A percentile compares a stretch with the other conserved stretches of the same genome.
These are phyloP conservation scores for Kwoniella shivajii DNA, from an alignment of 1,284 basidiomycete species.

Conservation along the genomic window DNA sequence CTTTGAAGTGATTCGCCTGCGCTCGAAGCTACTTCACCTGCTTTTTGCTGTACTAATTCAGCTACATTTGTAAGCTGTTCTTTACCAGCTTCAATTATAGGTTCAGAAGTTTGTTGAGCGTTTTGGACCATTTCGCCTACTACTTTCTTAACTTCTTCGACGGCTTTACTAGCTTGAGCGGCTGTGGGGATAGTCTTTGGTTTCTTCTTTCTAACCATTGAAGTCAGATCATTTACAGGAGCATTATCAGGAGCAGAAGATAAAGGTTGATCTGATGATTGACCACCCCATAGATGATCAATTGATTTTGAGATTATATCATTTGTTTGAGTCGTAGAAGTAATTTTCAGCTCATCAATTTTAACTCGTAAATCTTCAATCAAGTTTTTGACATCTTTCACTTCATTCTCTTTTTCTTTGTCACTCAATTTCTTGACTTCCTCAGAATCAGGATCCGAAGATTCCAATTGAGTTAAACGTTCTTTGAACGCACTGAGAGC, in stretches of 20 bases:
- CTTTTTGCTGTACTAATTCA: constrained; percentile 2
- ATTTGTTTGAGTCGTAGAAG: constrained; percentile 61
- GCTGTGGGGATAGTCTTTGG: constrained; percentile 41
- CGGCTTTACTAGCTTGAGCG: constrained; percentile 26
- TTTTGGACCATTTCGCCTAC: constrained; percentile 9
- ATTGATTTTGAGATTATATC: constrained; percentile 53
- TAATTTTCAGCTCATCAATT: constrained; percentile 83
- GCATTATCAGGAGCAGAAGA: constrained; percentile 28
- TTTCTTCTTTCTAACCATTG: constrained; percentile 80
- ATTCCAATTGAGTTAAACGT: constrained; percentile 66
- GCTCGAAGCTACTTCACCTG: neutral
- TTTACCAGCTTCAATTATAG: neutral
- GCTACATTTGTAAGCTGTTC: no score
- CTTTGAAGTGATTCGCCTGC: neutral
- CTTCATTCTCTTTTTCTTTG: constrained; percentile 69
- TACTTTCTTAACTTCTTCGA: constrained; percentile 13
- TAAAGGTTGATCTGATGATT: neutral
- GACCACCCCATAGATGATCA: constrained; percentile 49
- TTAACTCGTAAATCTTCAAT: constrained; percentile 78
- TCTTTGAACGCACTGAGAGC: constrained; percentile 73
- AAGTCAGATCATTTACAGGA: constrained; percentile 75
- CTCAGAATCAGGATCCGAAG: constrained; percentile 35
- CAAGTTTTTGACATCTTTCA: constrained; percentile 73
- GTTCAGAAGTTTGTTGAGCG: constrained; percentile 47
- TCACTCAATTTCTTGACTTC: constrained; percentile 59